Percentiles rank a stretch among this genome's conserved stretches.
Evolutionary conservation across 2,329 filamentous ascomycete species (phyloP).

Genomic region (Aureobasidium sp.): DNA sequence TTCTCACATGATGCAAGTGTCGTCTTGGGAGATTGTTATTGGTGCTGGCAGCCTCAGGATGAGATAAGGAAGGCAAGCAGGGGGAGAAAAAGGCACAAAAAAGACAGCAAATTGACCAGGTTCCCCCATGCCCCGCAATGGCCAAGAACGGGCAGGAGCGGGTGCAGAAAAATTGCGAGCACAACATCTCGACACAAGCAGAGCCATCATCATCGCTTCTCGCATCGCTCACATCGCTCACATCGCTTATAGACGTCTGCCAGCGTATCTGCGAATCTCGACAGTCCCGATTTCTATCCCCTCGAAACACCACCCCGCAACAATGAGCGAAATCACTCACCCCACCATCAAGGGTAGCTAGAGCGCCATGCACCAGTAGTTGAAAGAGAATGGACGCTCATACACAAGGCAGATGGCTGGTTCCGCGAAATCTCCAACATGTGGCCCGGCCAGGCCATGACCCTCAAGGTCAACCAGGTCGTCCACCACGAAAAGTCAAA

Average conservation of each 20-base stretch:
- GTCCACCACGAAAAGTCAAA: constrained; percentile 98
- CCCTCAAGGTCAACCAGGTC: constrained; percentile 93
- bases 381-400: constrained; percentile 19
- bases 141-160: constrained; percentile 5
- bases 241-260: constrained; percentile 3
- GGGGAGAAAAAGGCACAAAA: neutral
- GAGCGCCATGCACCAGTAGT: constrained; percentile 7
- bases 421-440: constrained; percentile 98
- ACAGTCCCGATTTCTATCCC: neutral
- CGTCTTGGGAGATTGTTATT: no score
- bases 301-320: neutral
- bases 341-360: constrained; percentile 66
- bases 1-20: no score
- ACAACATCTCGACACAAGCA: neutral
- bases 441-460: constrained; percentile 99
- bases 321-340: constrained; percentile 65
- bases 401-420: constrained; percentile 74
- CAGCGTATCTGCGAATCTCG: neutral
- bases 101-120: neutral
- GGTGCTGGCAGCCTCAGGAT: no score
- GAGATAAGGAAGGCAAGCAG: no score
- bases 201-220: constrained; percentile 11
- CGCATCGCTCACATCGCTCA: constrained; percentile 6
- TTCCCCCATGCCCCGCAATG: constrained; percentile 1
- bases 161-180: constrained; percentile 3